Evolutionary conservation across 176 grass and related monocot species (phyloP).

Genomic region (Hsuehochloa calcarea): DNA sequence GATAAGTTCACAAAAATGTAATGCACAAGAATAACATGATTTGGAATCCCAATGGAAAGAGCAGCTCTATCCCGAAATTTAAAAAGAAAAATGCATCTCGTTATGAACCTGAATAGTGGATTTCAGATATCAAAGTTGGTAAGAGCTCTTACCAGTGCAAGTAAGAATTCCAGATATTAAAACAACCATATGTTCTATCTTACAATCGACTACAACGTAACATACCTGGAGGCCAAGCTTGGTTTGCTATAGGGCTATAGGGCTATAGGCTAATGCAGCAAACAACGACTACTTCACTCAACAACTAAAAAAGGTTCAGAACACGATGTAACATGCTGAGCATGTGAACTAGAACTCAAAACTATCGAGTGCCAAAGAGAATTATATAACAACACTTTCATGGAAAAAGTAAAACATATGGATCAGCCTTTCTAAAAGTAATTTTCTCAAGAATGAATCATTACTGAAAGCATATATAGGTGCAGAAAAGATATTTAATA

Average conservation of each 20-base stretch:
- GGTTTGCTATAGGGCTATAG: too few species aligned
- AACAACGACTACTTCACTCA: neutral
- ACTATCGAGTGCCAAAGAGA: neutral
- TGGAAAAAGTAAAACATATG: neutral
- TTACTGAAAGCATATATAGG: neutral
- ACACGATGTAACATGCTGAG: neutral
- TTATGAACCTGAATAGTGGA: slow-evolving; percentile 3
- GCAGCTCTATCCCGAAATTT: neutral
- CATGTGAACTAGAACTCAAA: neutral
- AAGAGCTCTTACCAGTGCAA: neutral
- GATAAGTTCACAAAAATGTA: neutral
- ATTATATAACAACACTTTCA: neutral
- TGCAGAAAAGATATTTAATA: neutral
- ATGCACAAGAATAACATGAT: neutral
- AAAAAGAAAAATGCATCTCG: neutral
- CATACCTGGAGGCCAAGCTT: neutral
- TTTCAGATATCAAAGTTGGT: neutral
- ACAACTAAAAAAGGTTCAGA: slow-evolving; percentile 6
- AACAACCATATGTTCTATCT: neutral
- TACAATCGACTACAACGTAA: neutral
- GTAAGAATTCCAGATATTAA: neutral
- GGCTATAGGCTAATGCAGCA: slow-evolving; percentile 7
- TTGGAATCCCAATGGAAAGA: neutral
- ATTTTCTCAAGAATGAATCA: neutral
- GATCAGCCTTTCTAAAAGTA: neutral